A percentile compares a stretch with the other conserved stretches of the same genome.
These are phyloP conservation scores for Chlorella sp. DNA, from an alignment of 139 green algal genomes.

Conservation along the genomic window DNA sequence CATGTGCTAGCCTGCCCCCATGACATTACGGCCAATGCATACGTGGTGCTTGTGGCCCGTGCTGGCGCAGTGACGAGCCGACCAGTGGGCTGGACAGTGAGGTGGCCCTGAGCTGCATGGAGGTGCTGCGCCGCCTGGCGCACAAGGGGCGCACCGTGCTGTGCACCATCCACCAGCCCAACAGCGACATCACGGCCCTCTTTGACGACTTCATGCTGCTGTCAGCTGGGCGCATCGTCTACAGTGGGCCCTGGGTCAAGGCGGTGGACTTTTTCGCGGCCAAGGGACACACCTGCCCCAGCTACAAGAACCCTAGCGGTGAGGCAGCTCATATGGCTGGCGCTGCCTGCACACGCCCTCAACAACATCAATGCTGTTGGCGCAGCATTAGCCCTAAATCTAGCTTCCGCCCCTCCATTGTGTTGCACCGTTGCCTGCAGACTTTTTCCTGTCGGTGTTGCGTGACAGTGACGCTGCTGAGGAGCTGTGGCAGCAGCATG, in stretches of 20 bases:
- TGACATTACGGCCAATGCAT: too few relatives aligned
- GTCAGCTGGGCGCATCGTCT: slow-evolving; percentile 41
- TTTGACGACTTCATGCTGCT: slow-evolving; percentile 79
- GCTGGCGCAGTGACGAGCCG: slow-evolving; percentile 38
- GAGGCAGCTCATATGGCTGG: neutral
- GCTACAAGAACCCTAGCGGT: slow-evolving; percentile 61
- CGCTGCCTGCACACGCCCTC: too few relatives aligned
- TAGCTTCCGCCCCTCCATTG: neutral
- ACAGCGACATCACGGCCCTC: slow-evolving; percentile 52
- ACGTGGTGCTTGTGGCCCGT: too few relatives aligned
- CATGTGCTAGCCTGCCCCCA: too few relatives aligned
- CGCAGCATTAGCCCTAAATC: too few relatives aligned
- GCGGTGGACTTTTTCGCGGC: slow-evolving; percentile 44
- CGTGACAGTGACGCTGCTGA: neutral
- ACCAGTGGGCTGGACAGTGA: slow-evolving; percentile 67
- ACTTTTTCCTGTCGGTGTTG: slow-evolving; percentile 28
- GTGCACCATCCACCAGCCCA: slow-evolving; percentile 68
- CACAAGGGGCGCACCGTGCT: slow-evolving; percentile 41
- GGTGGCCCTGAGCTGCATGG: slow-evolving; percentile 57
- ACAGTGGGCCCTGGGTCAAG: slow-evolving; percentile 45
- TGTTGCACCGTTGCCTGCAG: neutral
- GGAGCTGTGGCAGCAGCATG: neutral
- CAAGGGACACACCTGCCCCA: slow-evolving; percentile 38
- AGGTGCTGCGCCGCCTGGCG: slow-evolving; percentile 39
- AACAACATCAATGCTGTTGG: too few relatives aligned